Evolutionary conservation across 345 rosid genomes (phyloP), one percentile per base, ranked within the genome.

Genomic region (Pistacia atlantica): DNA sequence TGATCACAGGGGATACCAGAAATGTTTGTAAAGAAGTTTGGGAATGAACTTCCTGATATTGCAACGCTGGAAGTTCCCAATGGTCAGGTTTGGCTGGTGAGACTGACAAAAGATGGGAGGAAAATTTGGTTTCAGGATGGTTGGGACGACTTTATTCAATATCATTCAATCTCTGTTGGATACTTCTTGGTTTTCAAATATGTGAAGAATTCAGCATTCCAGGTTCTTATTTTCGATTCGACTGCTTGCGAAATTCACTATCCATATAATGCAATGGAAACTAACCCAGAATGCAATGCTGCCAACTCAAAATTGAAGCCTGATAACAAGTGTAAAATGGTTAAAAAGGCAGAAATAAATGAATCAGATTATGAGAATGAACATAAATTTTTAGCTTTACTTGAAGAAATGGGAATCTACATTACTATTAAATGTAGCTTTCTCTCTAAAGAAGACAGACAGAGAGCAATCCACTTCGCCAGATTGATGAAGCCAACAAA

Each of bases 51-150:
- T 11, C 69, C 88, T 57, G 55, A 67, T 75, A 78, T 75, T 48
- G 84, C 78, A 5, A 81, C 71, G 10, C 57, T 88, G 17, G 74
- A 42, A 9, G 60, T 58, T 33, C 84, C 87, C 12, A 66, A 80
- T 52, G 89, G 91, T 46, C 70, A 35, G 48, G 76, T 38, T 54
- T 84, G 87, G 87, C 74, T 28, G 25, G 79, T 86, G 8, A 83
- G 86, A n/a, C 64, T 88, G 37, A 72, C 72, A 52, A 84, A 65
- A 60, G 55, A 38, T 1, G 77, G 61, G n/a, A 65, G 65, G 72
- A 65, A 69, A 12, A 67, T 84, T 62, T 88, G 85, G 86, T 82
- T 88, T 65, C 81, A 88, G 42, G 75, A 73, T 59, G 87, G 85
- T 25, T 88, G 87, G 87, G 77, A 81, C 51, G 75, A 86, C 3